Evolutionary conservation across 2,329 filamentous ascomycete species (phyloP).

Genomic region (Apiospora arundinis): DNA sequence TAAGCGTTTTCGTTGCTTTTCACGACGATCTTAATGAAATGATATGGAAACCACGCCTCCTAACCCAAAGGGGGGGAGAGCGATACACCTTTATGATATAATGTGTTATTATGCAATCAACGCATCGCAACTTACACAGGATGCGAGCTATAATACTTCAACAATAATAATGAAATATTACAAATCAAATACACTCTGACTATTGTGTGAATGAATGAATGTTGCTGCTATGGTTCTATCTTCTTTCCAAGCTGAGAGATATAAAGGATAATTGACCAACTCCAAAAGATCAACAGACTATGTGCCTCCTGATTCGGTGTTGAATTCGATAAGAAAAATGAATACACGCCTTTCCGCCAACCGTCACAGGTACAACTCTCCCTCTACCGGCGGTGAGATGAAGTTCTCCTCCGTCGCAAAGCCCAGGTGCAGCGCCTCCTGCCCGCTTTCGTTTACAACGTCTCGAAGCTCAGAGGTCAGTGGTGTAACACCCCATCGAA

Average conservation of each 20-base stretch:
- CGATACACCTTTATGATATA: neutral
- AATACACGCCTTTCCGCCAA: no score
- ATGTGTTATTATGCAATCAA: slow-evolving; percentile 7
- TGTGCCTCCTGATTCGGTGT: no score
- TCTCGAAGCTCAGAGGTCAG: neutral
- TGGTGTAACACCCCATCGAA: neutral
- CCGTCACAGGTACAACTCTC: neutral
- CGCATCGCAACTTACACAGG: neutral
- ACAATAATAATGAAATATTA: neutral
- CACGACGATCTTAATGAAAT: neutral
- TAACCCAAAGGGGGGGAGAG: neutral
- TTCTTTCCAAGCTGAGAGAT: no score
- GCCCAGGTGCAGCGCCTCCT: neutral
- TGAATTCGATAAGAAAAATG: no score
- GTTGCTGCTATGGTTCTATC: no score
- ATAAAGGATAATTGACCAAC: no score
- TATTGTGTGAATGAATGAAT: neutral
- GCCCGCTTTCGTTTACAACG: neutral
- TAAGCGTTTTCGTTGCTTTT: slow-evolving; percentile 12
- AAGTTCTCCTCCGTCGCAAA: neutral
- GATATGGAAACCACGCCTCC: neutral
- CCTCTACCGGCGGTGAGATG: neutral
- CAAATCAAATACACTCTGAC: neutral
- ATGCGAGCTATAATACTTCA: neutral
- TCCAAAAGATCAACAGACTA: no score